Conservation (phyloP, 2,329 filamentous ascomycete species). For the Furcasterigmium sp. region DNA sequence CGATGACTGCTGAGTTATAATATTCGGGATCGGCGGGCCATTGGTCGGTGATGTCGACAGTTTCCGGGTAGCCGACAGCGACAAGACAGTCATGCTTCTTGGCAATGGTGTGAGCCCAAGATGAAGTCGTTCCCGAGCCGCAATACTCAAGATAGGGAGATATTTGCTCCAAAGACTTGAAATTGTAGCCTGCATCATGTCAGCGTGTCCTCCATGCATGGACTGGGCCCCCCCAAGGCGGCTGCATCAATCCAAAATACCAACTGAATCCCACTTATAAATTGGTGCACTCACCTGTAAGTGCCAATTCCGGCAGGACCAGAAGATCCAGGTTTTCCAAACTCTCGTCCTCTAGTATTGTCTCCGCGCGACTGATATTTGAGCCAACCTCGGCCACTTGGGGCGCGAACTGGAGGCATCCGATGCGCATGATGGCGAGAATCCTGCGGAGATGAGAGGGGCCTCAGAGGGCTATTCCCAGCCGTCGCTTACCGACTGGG, state of each 20-base stretch:
- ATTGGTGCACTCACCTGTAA: conserved; percentile 62
- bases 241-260: too few species aligned
- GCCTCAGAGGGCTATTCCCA: too few species aligned
- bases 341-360: conserved; percentile 49
- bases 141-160: conserved; percentile 63
- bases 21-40: conserved; percentile 50
- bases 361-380: conserved; percentile 65
- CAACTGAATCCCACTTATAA: too few species aligned
- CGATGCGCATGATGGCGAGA: conserved; percentile 51
- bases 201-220: not conserved
- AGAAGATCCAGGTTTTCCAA: conserved; percentile 60
- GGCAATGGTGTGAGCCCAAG: conserved; percentile 67
- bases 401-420: conserved; percentile 67
- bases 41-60: conserved; percentile 42
- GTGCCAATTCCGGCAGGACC: conserved; percentile 71
- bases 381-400: conserved; percentile 64
- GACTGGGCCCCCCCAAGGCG: too few species aligned
- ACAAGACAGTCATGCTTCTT: conserved; percentile 63
- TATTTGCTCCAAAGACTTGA: conserved; percentile 64
- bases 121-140: conserved; percentile 58
- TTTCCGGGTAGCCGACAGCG: conserved; percentile 70
- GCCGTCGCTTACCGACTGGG: too few species aligned
- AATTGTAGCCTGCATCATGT: conserved; percentile 63
- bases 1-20: conserved; percentile 49
- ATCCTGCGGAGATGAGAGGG: too few species aligned